A percentile compares a stretch with the other conserved stretches of the same genome.
Evolutionary conservation across 495 filamentous ascomycete genomes (phyloP).

Genomic region (Staphylotrichum longicolle): DNA sequence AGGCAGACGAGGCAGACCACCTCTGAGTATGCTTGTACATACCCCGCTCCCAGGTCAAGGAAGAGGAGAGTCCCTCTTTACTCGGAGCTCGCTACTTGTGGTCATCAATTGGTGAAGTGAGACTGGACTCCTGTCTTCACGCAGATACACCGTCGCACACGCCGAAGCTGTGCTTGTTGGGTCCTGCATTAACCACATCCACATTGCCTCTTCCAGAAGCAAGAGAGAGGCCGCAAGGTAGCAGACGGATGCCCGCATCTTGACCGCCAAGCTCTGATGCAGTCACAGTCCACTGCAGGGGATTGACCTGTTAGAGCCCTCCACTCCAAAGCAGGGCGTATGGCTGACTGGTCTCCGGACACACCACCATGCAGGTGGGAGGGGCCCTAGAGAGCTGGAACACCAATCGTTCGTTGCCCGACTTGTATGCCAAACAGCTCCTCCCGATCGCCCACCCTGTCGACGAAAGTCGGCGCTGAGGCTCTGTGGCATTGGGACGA

Average conservation of each 20-base stretch:
- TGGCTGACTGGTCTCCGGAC: constrained; percentile 15
- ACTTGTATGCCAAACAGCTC: constrained; percentile 23
- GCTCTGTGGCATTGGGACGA: constrained; percentile 24
- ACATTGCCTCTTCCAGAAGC: constrained; percentile 1
- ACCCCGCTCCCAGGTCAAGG: too few species aligned
- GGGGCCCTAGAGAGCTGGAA: constrained; percentile 11
- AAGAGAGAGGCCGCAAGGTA: neutral
- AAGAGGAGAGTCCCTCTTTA: too few species aligned
- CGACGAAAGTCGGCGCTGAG: constrained; percentile 21
- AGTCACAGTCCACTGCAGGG: constrained; percentile 10
- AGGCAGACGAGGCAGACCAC: too few species aligned
- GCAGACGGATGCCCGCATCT: constrained; percentile 16
- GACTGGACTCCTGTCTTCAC: neutral
- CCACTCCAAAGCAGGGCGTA: constrained; percentile 23
- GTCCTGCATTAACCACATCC: neutral
- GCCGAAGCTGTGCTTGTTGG: neutral
- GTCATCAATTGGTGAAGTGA: neutral
- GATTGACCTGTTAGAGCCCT: constrained; percentile 18
- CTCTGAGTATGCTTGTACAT: too few species aligned
- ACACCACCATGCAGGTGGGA: constrained; percentile 14
- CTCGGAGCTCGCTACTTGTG: too few species aligned
- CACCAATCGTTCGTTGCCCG: constrained; percentile 30
- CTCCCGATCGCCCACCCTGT: constrained; percentile 23
- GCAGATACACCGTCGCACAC: neutral
- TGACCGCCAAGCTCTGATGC: constrained; percentile 24